Conservation (phyloP, 768 basidiomycete species). For the Lyophyllum semitale region DNA sequence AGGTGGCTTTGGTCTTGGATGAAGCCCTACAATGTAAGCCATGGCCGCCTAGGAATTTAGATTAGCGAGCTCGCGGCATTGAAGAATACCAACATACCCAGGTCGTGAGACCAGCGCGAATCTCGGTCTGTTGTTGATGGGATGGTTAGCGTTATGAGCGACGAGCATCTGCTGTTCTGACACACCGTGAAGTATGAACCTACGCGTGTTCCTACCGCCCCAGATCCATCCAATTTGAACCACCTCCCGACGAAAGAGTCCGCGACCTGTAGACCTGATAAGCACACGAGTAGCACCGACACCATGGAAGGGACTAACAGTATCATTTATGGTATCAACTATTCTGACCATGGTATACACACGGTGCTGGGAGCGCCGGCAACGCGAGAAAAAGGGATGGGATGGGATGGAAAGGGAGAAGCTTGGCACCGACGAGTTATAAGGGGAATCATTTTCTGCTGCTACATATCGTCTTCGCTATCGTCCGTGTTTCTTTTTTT, state of each 20-base stretch:
- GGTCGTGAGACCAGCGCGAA: conserved; percentile 79
- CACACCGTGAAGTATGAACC: conserved; percentile 64
- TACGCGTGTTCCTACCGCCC: conserved; percentile 58
- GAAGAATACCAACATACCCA: conserved; percentile 52
- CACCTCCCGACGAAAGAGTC: conserved; percentile 56
- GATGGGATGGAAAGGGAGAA: neutral
- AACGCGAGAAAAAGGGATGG: neutral
- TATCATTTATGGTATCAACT: conserved; percentile 26
- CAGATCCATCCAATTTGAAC: conserved; percentile 76
- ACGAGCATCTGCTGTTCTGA: neutral
- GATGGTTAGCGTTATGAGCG: neutral
- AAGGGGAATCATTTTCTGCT: conserved; percentile 4
- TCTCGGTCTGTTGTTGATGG: conserved; percentile 55
- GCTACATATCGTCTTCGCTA: no score
- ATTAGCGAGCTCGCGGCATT: conserved; percentile 1
- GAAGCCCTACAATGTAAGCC: conserved; percentile 72
- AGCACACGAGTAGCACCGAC: neutral
- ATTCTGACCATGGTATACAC: conserved; percentile 20
- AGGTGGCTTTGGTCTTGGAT: neutral
- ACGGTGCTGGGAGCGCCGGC: conserved; percentile 8
- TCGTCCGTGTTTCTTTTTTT: conserved; percentile 9
- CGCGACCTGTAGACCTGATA: conserved; percentile 39
- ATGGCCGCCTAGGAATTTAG: conserved; percentile 59
- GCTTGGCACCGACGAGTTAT: neutral
- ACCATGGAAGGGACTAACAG: conserved; percentile 23